These are phyloP conservation scores for Ophiostoma sp. DNA, from an alignment of 2,329 filamentous ascomycete genomes.

Conservation along the genomic window DNA sequence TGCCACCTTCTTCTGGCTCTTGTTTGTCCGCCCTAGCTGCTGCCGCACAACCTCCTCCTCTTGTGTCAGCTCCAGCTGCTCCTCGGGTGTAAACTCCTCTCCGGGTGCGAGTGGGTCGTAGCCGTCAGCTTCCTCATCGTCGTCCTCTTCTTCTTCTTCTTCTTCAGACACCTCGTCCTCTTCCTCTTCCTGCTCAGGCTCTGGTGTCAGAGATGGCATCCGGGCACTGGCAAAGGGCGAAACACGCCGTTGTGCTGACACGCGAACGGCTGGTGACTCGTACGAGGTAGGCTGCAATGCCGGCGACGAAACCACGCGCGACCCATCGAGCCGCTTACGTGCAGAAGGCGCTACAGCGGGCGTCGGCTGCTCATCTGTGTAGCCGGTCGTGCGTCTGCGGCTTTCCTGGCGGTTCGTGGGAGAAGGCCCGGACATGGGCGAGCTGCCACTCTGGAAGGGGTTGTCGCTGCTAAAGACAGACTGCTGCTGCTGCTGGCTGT, in stretches of 20 bases:
- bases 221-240: constrained; percentile 18
- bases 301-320: constrained; percentile 21
- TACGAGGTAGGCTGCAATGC: constrained; percentile 14
- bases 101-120: constrained; percentile 54
- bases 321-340: neutral
- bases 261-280: constrained; percentile 12
- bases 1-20: constrained; percentile 40
- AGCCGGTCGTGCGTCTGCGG: constrained; percentile 20
- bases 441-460: constrained; percentile 83
- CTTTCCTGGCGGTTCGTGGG: constrained; percentile 3
- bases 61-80: constrained; percentile 71
- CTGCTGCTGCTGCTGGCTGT: constrained; percentile 37
- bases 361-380: constrained; percentile 13
- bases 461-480: constrained; percentile 84
- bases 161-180: neutral
- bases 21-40: constrained; percentile 26
- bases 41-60: constrained; percentile 50
- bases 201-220: constrained; percentile 3
- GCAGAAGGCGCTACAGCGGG: constrained; percentile 10
- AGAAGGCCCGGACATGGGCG: constrained; percentile 47
- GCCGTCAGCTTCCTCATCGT: constrained; percentile 21
- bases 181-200: constrained; percentile 16
- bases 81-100: constrained; percentile 93
- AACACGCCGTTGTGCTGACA: constrained; percentile 11
- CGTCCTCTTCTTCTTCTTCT: neutral